Percentiles rank a stretch among this genome's conserved stretches.
These are phyloP conservation scores for Catharanthus roseus DNA, from an alignment of 257 asterid species.

Conservation along the genomic window DNA sequence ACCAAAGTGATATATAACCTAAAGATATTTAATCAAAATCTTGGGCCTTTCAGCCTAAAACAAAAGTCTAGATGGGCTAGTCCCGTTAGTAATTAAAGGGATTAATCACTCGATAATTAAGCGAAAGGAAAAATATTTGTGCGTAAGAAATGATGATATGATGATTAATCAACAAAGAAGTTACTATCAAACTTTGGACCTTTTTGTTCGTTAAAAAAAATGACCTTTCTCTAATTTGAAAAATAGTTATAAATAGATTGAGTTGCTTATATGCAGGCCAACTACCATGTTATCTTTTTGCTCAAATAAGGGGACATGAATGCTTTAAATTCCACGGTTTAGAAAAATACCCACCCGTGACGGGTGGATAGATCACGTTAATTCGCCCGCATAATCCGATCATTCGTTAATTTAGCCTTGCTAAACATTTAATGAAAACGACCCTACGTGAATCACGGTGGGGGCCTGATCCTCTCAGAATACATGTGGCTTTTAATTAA, in stretches of 20 bases:
- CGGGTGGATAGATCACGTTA: constrained; percentile 16
- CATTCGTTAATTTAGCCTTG: constrained; percentile 4
- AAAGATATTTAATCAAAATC: no score
- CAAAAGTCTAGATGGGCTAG: no score
- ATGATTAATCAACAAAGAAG: not conserved
- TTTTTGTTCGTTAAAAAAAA: no score
- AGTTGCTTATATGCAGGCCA: not conserved
- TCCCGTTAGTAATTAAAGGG: no score
- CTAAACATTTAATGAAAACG: constrained; percentile 33
- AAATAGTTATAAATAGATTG: not conserved
- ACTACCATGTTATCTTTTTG: not conserved
- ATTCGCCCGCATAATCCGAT: not conserved
- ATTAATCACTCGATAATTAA: no score
- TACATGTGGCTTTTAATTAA: constrained; percentile 18
- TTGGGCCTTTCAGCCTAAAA: no score
- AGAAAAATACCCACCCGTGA: constrained; percentile 10
- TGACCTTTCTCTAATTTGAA: no score
- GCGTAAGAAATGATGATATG: not conserved
- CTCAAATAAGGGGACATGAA: not conserved
- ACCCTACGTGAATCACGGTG: constrained; percentile 69
- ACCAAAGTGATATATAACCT: no score
- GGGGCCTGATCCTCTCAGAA: constrained; percentile 23
- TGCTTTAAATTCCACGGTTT: not conserved
- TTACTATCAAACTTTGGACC: no score
- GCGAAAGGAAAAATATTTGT: no score